Evolutionary conservation across 805 yeast genomes (phyloP).

Genomic region (Schwanniomyces pseudopolymorphus): DNA sequence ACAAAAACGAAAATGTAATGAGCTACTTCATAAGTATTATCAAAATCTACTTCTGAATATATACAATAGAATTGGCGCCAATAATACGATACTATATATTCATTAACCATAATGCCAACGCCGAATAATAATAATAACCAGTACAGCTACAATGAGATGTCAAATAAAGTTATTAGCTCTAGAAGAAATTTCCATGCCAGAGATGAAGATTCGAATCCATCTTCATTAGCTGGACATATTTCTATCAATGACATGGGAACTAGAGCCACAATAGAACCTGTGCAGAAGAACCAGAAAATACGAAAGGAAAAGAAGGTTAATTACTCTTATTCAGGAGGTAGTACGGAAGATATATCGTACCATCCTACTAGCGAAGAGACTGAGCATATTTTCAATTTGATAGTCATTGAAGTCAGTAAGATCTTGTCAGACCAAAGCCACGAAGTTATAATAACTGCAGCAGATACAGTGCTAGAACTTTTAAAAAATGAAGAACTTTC

Average conservation of each 20-base stretch:
- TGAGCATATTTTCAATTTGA: slow-evolving; percentile 48
- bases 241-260: slow-evolving; percentile 70
- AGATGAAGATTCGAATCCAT: slow-evolving; percentile 62
- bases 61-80: background rate
- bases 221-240: slow-evolving; percentile 70
- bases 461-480: slow-evolving; percentile 60
- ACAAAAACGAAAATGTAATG: background rate
- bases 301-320: background rate
- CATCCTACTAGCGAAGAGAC: slow-evolving; percentile 60
- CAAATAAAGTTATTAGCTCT: slow-evolving; percentile 64
- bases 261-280: slow-evolving; percentile 23
- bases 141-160: slow-evolving; percentile 71
- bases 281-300: slow-evolving; percentile 10
- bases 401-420: slow-evolving; percentile 59
- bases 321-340: slow-evolving; percentile 9
- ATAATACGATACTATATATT: background rate
- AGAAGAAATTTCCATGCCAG: slow-evolving; percentile 32
- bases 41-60: background rate
- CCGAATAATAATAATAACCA: slow-evolving; percentile 10
- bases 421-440: slow-evolving; percentile 75
- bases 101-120: slow-evolving; percentile 3
- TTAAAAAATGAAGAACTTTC: slow-evolving; percentile 47
- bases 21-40: background rate
- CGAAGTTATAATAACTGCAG: slow-evolving; percentile 66
- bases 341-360: slow-evolving; percentile 54